Evolutionary conservation across 2,329 filamentous ascomycete genomes (phyloP).

Genomic region (Neurospora sp.): DNA sequence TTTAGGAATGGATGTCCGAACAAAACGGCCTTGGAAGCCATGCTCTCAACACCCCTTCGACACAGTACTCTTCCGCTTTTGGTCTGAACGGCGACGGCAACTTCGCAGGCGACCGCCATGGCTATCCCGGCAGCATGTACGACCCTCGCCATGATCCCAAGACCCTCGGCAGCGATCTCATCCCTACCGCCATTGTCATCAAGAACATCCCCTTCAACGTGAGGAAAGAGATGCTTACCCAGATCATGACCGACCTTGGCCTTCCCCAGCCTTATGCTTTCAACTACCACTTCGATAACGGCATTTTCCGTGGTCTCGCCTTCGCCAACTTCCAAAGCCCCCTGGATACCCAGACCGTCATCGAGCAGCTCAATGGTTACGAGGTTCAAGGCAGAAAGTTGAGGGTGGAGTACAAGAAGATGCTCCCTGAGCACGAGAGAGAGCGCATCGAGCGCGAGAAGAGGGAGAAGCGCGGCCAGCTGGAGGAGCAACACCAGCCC

Average conservation of each 20-base stretch:
- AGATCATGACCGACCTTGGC: constrained; percentile 88
- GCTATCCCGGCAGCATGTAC: constrained; percentile 16
- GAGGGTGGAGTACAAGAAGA: constrained; percentile 98
- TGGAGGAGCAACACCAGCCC: constrained; percentile 90
- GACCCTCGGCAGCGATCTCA: constrained; percentile 65
- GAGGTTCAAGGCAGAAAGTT: constrained; percentile 91
- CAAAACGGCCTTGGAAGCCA: constrained; percentile 17
- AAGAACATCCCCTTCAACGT: constrained; percentile 99
- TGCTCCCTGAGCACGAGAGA: constrained; percentile 88
- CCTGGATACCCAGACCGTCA: constrained; percentile 86
- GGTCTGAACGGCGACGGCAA: constrained; percentile 15
- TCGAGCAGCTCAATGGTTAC: constrained; percentile 89
- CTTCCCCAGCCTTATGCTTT: constrained; percentile 95
- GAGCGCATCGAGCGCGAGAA: constrained; percentile 97
- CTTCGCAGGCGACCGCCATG: constrained; percentile 15
- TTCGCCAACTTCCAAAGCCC: constrained; percentile 98
- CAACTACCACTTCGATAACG: constrained; percentile 99
- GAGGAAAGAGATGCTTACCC: constrained; percentile 89
- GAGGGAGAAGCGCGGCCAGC: constrained; percentile 85
- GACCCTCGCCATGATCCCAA: constrained; percentile 18
- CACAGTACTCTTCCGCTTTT: constrained; percentile 15
- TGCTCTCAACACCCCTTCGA: constrained; percentile 15
- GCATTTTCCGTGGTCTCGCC: constrained; percentile 87
- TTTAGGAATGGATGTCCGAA: constrained; percentile 19
- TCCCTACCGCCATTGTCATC: constrained; percentile 96